phyloP scores from a whole-genome alignment of 345 rosid species.

The Turritis glabra region DNA sequence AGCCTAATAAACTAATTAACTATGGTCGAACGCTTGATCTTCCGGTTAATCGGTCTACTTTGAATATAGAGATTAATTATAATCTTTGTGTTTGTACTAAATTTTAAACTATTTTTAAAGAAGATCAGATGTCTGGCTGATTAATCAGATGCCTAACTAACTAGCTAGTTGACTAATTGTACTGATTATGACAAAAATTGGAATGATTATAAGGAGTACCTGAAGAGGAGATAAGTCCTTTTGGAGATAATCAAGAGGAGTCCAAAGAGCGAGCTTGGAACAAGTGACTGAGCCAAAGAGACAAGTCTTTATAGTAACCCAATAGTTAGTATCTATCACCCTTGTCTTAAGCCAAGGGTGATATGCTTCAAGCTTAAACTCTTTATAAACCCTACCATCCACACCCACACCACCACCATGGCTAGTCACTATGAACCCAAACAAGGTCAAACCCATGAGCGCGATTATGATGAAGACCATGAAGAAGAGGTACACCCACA shows the following conservation, averaged over 20 bases:
- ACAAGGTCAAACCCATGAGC: conserved; percentile 63
- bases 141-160: too few relatives aligned
- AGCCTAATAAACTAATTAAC: too few relatives aligned
- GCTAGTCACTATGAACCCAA: conserved; percentile 79
- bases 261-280: conserved; percentile 65
- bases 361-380: conserved; percentile 69
- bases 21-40: too few relatives aligned
- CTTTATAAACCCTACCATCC: conserved; percentile 68
- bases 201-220: conserved; percentile 41
- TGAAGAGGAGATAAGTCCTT: conserved; percentile 74
- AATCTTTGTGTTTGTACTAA: neutral
- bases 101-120: neutral
- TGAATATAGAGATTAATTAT: too few relatives aligned
- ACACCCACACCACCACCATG: conserved; percentile 77
- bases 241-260: conserved; percentile 75
- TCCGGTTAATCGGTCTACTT: too few relatives aligned
- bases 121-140: too few relatives aligned
- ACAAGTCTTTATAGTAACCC: conserved; percentile 74
- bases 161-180: too few relatives aligned
- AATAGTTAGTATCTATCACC: conserved; percentile 54
- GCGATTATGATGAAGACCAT: conserved; percentile 72
- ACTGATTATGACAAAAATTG: too few relatives aligned
- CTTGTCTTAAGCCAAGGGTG: conserved; percentile 78
- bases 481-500: conserved; percentile 86
- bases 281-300: conserved; percentile 74